Evolutionary conservation across 176 grass and related monocot genomes (phyloP).

Genomic region (Phoenix roebelenii): DNA sequence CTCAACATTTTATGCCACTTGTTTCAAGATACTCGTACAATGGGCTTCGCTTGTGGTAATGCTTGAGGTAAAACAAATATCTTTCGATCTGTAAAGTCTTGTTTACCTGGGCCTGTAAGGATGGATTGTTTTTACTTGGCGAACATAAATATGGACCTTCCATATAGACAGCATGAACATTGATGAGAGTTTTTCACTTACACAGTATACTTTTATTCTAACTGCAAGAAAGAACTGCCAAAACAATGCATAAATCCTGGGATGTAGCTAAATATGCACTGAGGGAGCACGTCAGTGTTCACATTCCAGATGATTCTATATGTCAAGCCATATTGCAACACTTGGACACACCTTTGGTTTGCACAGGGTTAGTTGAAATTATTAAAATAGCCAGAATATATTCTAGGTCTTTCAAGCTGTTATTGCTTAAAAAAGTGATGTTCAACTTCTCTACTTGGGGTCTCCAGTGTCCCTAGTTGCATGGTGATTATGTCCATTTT

Average conservation of each 20-base stretch:
- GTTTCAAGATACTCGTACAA: slow-evolving; percentile 67
- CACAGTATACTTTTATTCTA: slow-evolving; percentile 94
- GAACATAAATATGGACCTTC: no score
- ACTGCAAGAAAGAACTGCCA: slow-evolving; percentile 70
- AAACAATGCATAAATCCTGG: slow-evolving; percentile 73
- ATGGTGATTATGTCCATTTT: neutral
- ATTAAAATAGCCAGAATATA: no score
- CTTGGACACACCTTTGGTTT: slow-evolving; percentile 74
- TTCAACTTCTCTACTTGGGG: no score
- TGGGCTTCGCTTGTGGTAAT: slow-evolving; percentile 70
- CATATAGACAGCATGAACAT: no score
- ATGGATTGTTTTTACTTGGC: neutral
- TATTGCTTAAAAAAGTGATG: no score
- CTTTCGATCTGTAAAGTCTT: slow-evolving; percentile 59
- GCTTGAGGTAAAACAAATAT: slow-evolving; percentile 63
- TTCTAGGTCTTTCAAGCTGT: no score
- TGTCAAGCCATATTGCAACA: slow-evolving; percentile 75
- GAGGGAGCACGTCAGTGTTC: slow-evolving; percentile 72
- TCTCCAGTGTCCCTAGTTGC: neutral
- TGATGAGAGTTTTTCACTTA: neutral
- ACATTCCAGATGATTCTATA: slow-evolving; percentile 71
- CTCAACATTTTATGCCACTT: slow-evolving; percentile 35
- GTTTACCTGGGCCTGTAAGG: slow-evolving; percentile 83
- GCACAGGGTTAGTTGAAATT: slow-evolving; percentile 46
- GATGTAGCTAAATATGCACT: slow-evolving; percentile 52